Conservation (phyloP, 2,329 filamentous ascomycete species). For the Xylaria sp. region DNA sequence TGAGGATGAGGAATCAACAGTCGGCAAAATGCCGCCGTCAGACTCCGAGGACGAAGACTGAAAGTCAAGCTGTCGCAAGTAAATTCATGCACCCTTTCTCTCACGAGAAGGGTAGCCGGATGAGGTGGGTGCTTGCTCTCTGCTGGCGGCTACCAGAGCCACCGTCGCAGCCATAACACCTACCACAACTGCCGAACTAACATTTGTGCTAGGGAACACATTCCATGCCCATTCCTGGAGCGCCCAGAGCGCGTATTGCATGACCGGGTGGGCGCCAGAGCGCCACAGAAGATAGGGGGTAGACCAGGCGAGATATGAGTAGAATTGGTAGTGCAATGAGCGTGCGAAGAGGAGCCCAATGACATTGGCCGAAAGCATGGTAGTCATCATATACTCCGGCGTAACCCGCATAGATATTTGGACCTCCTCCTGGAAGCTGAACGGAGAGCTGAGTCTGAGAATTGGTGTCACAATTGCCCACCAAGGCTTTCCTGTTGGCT, state of each 20-base stretch:
- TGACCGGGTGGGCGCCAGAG: conserved; percentile 72
- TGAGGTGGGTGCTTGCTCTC: conserved; percentile 43
- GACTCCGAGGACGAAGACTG: conserved; percentile 76
- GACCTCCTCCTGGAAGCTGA: conserved; percentile 63
- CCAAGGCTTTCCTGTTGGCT: conserved; percentile 70
- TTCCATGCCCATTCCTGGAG: conserved; percentile 96
- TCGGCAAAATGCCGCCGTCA: conserved; percentile 86
- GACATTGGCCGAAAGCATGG: conserved; percentile 78
- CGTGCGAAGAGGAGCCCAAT: conserved; percentile 88
- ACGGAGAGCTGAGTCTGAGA: conserved; percentile 58
- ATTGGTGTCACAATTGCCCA: conserved; percentile 63
- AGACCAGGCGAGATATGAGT: conserved; percentile 89
- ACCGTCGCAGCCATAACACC: conserved; percentile 75
- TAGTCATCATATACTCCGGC: conserved; percentile 78
- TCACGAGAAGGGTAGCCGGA: conserved; percentile 30
- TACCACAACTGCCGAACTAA: conserved; percentile 73
- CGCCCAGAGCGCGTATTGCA: conserved; percentile 77
- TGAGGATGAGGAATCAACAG: conserved; percentile 80
- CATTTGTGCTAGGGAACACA: conserved; percentile 80
- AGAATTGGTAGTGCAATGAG: conserved; percentile 95
- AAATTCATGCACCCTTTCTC: conserved; percentile 43
- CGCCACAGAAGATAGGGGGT: conserved; percentile 90
- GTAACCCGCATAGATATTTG: conserved; percentile 69
- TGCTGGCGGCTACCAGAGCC: conserved; percentile 61
- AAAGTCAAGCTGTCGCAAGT: conserved; percentile 26